Percentiles rank a stretch among this genome's conserved stretches.
These are phyloP conservation scores for Sugiyamaella mastotermitis DNA, from an alignment of 805 yeast species.

Conservation along the genomic window DNA sequence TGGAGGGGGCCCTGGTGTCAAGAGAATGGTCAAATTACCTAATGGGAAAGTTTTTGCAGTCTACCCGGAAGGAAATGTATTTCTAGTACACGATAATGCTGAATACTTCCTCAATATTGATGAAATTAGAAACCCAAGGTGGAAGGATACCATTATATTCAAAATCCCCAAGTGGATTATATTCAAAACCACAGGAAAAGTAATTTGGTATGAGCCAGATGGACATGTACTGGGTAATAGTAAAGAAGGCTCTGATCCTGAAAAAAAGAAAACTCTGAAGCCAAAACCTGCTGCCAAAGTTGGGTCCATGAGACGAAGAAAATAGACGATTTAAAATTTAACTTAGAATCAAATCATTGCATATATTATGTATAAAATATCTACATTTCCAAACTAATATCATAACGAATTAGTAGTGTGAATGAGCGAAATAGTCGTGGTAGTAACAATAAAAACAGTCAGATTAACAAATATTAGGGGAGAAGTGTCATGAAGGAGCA, in stretches of 20 bases:
- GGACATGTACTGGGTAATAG: conserved; percentile 10
- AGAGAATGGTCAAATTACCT: conserved; percentile 22
- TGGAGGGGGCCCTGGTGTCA: conserved; percentile 22
- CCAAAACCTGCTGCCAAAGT: conserved; percentile 18
- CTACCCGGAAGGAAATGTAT: conserved; percentile 30
- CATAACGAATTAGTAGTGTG: no score
- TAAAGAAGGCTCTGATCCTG: background rate
- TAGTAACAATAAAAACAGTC: no score
- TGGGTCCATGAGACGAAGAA: no score
- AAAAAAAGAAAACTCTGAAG: conserved; percentile 10
- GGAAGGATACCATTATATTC: conserved; percentile 30
- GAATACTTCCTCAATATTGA: conserved; percentile 27
- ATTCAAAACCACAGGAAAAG: conserved; percentile 17
- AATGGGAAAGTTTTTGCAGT: conserved; percentile 30
- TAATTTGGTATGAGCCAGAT: conserved; percentile 5
- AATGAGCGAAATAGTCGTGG: no score
- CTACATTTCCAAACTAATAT: no score
- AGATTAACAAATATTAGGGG: no score
- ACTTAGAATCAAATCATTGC: no score
- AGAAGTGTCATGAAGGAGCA: no score
- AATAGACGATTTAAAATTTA: no score
- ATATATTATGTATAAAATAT: no score
- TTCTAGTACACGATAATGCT: conserved; percentile 24
- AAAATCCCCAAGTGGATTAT: conserved; percentile 21
- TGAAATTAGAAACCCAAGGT: conserved; percentile 28